Evolutionary conservation across 306 rosid species (phyloP).

Genomic region (Cicer chorassanicum): DNA sequence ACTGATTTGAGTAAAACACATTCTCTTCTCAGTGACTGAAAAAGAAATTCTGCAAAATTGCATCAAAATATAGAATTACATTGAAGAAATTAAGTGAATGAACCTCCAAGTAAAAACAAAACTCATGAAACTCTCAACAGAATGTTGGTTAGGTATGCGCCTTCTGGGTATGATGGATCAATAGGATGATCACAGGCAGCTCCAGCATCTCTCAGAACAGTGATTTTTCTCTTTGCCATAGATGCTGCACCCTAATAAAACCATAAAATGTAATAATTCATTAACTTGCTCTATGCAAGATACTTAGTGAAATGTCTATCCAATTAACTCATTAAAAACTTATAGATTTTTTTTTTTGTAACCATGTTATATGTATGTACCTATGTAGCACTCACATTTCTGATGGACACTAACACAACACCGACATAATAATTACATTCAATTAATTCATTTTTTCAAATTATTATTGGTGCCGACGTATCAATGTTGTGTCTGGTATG

Average conservation of each 20-base stretch:
- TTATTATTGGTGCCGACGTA: too few relatives aligned
- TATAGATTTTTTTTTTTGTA: too few relatives aligned
- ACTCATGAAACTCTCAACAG: constrained; percentile 69
- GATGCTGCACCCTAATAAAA: constrained; percentile 74
- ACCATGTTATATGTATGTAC: too few relatives aligned
- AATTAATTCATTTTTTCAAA: too few relatives aligned
- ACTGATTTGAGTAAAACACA: constrained; percentile 9
- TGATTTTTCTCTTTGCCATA: constrained; percentile 70
- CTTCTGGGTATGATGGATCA: constrained; percentile 90
- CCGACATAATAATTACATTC: too few relatives aligned
- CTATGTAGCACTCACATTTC: too few relatives aligned
- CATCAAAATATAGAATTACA: constrained; percentile 26
- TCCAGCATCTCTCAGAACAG: constrained; percentile 71
- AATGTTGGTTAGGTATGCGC: constrained; percentile 74
- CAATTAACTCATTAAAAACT: not conserved
- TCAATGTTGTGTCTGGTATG: too few relatives aligned
- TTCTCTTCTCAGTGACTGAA: not conserved
- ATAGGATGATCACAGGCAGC: constrained; percentile 86
- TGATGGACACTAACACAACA: too few relatives aligned
- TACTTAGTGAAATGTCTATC: constrained; percentile 5
- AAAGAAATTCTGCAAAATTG: constrained; percentile 14
- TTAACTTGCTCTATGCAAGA: not conserved
- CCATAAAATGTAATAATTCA: not conserved
- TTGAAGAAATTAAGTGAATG: constrained; percentile 11
- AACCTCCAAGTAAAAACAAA: not conserved